phyloP scores from a whole-genome alignment of 83 land plant species.

The Thuja plicata region DNA sequence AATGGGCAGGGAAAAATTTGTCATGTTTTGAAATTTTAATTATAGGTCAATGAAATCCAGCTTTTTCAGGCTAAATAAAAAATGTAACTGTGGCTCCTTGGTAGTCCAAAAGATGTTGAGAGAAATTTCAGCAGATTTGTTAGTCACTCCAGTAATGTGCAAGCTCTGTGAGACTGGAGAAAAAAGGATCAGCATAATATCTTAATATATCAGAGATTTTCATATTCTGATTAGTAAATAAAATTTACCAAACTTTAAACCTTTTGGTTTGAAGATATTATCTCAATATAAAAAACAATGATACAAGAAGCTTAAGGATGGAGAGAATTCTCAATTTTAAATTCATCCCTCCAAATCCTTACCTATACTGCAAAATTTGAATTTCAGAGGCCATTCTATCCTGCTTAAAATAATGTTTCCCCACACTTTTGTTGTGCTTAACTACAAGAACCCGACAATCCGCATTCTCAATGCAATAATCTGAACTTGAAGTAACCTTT shows the following conservation, averaged over 20 bases:
- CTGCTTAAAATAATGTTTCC: neutral
- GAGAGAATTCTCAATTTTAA: neutral
- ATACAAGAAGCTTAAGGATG: neutral
- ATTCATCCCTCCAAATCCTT: neutral
- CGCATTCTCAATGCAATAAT: conserved; percentile 7
- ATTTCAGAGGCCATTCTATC: conserved; percentile 6
- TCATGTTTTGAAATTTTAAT: neutral
- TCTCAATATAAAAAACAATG: neutral
- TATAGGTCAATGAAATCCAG: neutral
- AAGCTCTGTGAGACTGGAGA: neutral
- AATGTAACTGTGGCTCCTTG: neutral
- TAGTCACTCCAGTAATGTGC: conserved; percentile 3
- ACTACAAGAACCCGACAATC: conserved; percentile 12
- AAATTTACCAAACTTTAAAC: neutral
- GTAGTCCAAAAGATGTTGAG: neutral
- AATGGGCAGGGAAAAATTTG: neutral
- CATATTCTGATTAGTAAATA: neutral
- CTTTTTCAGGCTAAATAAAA: neutral
- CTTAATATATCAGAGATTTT: neutral
- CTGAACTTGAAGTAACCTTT: conserved; percentile 2
- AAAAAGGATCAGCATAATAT: neutral
- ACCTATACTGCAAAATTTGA: conserved; percentile 4
- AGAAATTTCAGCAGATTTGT: neutral
- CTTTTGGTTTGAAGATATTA: neutral
- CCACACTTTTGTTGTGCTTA: neutral